Percentiles rank a stretch among this genome's conserved stretches.
Conservation (phyloP, 768 basidiomycete species). For the Cubamyces sp. region DNA sequence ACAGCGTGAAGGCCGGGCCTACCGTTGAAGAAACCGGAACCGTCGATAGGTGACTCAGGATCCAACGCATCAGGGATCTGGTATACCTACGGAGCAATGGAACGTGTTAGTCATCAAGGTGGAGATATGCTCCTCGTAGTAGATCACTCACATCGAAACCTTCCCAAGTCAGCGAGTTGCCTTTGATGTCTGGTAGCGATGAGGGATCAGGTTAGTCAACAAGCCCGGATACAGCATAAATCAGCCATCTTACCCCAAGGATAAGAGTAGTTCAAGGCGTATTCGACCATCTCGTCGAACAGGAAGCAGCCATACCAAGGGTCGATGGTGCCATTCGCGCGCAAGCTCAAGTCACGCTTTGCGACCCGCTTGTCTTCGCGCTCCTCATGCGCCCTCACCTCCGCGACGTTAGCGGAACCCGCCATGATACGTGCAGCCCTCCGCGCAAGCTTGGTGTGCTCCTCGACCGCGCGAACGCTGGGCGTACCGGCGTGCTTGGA, state of each 20-base stretch:
- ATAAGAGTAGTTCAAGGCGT: conserved; percentile 70
- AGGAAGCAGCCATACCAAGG: conserved; percentile 53
- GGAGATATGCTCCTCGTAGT: not conserved
- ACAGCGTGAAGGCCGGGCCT: conserved; percentile 13
- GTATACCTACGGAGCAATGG: conserved; percentile 26
- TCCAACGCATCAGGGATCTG: conserved; percentile 40
- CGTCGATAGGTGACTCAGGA: conserved; percentile 54
- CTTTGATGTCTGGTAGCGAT: not conserved
- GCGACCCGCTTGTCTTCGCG: not conserved
- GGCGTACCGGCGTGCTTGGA: not conserved
- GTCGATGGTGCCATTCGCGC: conserved; percentile 53
- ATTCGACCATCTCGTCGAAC: conserved; percentile 67
- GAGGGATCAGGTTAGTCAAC: not conserved
- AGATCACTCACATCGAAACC: conserved; percentile 23
- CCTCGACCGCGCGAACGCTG: not conserved
- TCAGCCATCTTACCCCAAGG: conserved; percentile 48
- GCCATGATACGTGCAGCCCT: not conserved
- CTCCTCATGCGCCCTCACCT: not conserved
- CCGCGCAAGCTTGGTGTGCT: not conserved
- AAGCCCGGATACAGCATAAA: too few relatives aligned
- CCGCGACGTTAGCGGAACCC: not conserved
- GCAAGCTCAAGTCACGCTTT: conserved; percentile 48
- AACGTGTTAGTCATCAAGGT: not conserved
- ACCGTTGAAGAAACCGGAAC: conserved; percentile 67
- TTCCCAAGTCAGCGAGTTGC: conserved; percentile 1